Percentiles rank a stretch among this genome's conserved stretches.
Evolutionary conservation across 108 stramenopile species (phyloP).

Genomic region (Craspedostauros australis): DNA sequence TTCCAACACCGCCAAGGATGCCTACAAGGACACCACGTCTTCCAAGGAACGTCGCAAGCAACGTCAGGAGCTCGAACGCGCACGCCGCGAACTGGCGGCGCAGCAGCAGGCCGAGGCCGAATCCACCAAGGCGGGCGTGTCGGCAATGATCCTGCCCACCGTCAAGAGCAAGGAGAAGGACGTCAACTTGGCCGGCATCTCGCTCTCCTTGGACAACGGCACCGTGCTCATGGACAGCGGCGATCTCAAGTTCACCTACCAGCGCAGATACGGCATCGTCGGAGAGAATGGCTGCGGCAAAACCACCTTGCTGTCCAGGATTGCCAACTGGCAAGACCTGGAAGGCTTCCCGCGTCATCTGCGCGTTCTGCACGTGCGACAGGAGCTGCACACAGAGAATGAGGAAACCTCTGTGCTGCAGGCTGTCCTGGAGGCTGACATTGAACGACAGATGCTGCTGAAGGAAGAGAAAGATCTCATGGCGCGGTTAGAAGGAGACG

Average conservation of each 20-base stretch:
- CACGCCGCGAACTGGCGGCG: conserved; percentile 39
- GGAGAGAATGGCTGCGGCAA: conserved; percentile 91
- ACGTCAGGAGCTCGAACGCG: conserved; percentile 61
- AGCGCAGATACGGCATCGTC: conserved; percentile 87
- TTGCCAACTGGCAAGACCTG: conserved; percentile 83
- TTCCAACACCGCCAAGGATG: conserved; percentile 66
- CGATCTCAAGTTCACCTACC: conserved; percentile 89
- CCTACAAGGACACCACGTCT: conserved; percentile 47
- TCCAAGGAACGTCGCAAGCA: conserved; percentile 73
- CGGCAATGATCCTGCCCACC: conserved; percentile 70
- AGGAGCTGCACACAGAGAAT: conserved; percentile 65
- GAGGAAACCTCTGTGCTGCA: conserved; percentile 87
- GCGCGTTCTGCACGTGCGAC: conserved; percentile 94
- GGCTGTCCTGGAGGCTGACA: conserved; percentile 93
- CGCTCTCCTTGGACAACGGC: conserved; percentile 77
- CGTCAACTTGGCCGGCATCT: conserved; percentile 77
- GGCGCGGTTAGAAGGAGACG: conserved; percentile 47
- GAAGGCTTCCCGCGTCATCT: conserved; percentile 91
- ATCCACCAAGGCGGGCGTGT: conserved; percentile 52
- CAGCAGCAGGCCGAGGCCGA: conserved; percentile 30
- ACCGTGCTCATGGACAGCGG: conserved; percentile 85
- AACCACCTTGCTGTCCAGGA: conserved; percentile 91
- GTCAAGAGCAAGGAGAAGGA: conserved; percentile 76
- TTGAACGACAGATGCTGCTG: conserved; percentile 74
- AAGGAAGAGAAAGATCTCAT: conserved; percentile 69